These are phyloP conservation scores for Usnea hakonensis DNA, from an alignment of 495 filamentous ascomycete species.

Conservation along the genomic window DNA sequence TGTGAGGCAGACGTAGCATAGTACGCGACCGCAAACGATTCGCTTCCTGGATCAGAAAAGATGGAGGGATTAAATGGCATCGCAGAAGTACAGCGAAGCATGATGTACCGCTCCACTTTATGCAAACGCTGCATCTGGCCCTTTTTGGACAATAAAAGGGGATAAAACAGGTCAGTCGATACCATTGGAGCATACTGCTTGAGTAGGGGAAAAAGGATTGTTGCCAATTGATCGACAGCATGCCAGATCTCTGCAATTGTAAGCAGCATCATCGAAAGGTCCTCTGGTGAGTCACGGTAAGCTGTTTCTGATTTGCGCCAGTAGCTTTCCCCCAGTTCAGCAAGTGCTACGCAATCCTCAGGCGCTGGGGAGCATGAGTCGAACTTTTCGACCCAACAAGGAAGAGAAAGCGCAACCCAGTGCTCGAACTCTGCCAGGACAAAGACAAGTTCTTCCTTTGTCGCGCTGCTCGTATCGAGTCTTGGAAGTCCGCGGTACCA, in stretches of 20 bases:
- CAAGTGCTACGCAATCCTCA: background rate
- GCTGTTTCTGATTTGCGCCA: no score
- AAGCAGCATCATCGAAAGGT: background rate
- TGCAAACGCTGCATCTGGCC: background rate
- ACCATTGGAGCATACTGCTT: background rate
- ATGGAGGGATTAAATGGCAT: background rate
- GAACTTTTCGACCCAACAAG: background rate
- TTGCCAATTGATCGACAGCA: background rate
- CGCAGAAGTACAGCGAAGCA: background rate
- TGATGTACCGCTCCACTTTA: background rate
- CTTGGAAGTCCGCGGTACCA: background rate
- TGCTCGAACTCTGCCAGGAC: background rate
- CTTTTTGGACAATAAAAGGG: background rate
- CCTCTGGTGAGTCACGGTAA: background rate
- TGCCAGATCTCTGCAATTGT: background rate
- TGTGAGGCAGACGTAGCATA: background rate
- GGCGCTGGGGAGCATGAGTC: background rate
- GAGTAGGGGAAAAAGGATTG: background rate
- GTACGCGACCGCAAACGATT: background rate
- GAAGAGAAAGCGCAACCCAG: background rate
- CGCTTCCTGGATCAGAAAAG: background rate
- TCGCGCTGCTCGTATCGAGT: background rate
- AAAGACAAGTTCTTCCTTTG: background rate
- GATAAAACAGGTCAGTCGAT: background rate
- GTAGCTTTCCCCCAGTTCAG: no score